phyloP scores from a whole-genome alignment of 2,329 filamentous ascomycete genomes.

The Epichloe gansuensis region DNA sequence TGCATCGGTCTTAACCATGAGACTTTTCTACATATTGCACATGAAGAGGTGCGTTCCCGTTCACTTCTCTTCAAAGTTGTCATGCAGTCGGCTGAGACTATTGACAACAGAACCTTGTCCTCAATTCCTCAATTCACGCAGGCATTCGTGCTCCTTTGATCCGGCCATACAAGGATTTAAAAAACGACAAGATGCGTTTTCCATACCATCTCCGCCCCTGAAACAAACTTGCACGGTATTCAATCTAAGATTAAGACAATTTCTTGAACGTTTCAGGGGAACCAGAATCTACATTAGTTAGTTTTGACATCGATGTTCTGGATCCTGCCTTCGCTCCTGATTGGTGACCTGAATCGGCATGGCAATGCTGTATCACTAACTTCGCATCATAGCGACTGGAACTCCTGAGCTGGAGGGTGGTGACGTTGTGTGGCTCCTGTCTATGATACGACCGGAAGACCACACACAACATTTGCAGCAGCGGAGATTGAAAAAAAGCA shows the following conservation, averaged over 20 bases:
- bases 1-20: too few relatives aligned
- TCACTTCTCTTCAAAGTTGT: background rate
- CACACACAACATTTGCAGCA: too few relatives aligned
- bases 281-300: slow-evolving; percentile 60
- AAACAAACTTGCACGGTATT: slow-evolving; percentile 66
- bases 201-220: slow-evolving; percentile 20
- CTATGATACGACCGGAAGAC: too few relatives aligned
- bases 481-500: too few relatives aligned
- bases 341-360: too few relatives aligned
- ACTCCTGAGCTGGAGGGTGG: too few relatives aligned
- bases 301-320: slow-evolving; percentile 17
- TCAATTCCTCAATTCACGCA: slow-evolving; percentile 62
- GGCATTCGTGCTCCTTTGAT: slow-evolving; percentile 63
- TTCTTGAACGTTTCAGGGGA: slow-evolving; percentile 52
- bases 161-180: slow-evolving; percentile 22
- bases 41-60: slow-evolving; percentile 10
- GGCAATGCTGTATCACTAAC: too few relatives aligned
- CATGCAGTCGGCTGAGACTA: background rate
- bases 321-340: too few relatives aligned
- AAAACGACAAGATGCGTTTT: slow-evolving; percentile 13
- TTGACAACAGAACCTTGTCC: slow-evolving; percentile 36
- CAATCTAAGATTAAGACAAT: slow-evolving; percentile 54
- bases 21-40: slow-evolving; percentile 9
- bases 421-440: too few relatives aligned
- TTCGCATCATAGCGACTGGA: too few relatives aligned